Conservation (phyloP, 2,329 filamentous ascomycete species). For the Paraphoma chrysanthemicola region DNA sequence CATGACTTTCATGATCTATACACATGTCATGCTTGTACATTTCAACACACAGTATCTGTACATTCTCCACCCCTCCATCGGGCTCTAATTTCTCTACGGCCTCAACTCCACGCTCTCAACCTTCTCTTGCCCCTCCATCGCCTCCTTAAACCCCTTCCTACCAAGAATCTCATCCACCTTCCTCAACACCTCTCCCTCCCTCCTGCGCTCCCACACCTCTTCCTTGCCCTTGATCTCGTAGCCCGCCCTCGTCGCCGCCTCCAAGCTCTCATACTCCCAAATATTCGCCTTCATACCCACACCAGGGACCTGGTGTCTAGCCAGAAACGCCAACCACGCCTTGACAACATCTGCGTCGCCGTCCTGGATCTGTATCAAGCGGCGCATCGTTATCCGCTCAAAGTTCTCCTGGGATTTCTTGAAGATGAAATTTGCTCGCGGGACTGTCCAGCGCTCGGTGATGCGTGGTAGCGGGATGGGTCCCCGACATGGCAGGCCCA, state of each 20-base stretch:
- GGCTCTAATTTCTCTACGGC: conserved; percentile 12
- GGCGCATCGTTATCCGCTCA: conserved; percentile 83
- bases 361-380: conserved; percentile 91
- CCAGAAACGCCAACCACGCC: conserved; percentile 88
- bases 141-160: conserved; percentile 38
- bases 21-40: background rate
- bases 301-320: conserved; percentile 93
- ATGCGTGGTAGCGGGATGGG: conserved; percentile 86
- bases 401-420: conserved; percentile 99
- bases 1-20: background rate
- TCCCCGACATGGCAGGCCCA: conserved; percentile 83
- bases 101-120: conserved; percentile 28
- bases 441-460: conserved; percentile 93
- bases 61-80: background rate
- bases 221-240: conserved; percentile 26
- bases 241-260: conserved; percentile 37
- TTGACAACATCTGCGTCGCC: conserved; percentile 88
- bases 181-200: conserved; percentile 39
- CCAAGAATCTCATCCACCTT: conserved; percentile 46
- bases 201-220: conserved; percentile 35
- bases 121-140: conserved; percentile 34
- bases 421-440: conserved; percentile 86
- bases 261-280: conserved; percentile 81
- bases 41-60: background rate
- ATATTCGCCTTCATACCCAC: conserved; percentile 99